phyloP scores from a whole-genome alignment of 1,139 yeast species.

The Geotrichum siamense region DNA sequence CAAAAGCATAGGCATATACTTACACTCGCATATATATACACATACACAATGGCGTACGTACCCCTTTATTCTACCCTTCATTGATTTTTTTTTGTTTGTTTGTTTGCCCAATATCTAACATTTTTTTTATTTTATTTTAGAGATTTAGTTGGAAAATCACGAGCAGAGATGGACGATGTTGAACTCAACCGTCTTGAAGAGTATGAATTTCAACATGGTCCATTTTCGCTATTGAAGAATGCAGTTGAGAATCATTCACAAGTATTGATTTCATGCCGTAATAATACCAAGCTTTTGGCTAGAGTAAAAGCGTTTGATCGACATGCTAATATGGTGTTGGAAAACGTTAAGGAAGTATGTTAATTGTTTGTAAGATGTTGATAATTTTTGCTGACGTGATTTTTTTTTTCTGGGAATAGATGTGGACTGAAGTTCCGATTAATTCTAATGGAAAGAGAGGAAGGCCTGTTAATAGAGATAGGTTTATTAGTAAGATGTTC shows the following conservation, averaged over 20 bases:
- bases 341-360: conserved; percentile 73
- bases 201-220: conserved; percentile 86
- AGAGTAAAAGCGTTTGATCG: conserved; percentile 92
- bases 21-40: too few species aligned
- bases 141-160: conserved; percentile 26
- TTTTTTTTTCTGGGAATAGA: conserved; percentile 21
- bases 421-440: conserved; percentile 72
- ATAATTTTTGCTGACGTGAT: not conserved
- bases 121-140: conserved; percentile 16
- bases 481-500: conserved; percentile 85
- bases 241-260: conserved; percentile 71
- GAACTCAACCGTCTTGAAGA: conserved; percentile 82
- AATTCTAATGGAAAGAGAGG: conserved; percentile 65
- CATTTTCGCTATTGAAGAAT: conserved; percentile 74
- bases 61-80: not conserved
- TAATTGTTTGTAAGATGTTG: not conserved
- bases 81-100: too few species aligned
- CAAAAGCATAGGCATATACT: too few species aligned
- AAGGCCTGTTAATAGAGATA: conserved; percentile 63
- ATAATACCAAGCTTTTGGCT: conserved; percentile 85
- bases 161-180: conserved; percentile 65
- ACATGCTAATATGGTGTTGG: conserved; percentile 88
- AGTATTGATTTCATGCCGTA: conserved; percentile 82
- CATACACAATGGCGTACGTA: not conserved
- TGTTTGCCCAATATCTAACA: not conserved